phyloP scores from a whole-genome alignment of 2,329 filamentous ascomycete genomes.

The Nemania abortiva region DNA sequence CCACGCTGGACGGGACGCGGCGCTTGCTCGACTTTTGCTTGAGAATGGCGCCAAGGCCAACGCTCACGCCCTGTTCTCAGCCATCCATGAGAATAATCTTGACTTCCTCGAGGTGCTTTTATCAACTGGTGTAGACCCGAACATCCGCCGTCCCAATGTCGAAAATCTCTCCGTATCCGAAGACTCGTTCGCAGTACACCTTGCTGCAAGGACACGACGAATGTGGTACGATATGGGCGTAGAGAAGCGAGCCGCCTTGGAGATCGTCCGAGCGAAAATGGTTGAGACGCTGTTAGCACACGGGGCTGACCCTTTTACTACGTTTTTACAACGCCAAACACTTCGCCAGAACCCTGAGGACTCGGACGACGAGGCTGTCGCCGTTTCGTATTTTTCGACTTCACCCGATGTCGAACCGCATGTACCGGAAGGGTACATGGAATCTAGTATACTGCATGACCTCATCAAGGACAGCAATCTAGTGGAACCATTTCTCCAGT shows the following conservation, averaged over 20 bases:
- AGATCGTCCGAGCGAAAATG: constrained; percentile 12
- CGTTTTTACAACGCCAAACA: neutral
- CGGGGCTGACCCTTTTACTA: constrained; percentile 29
- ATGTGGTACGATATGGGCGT: neutral
- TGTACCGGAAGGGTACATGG: constrained; percentile 12
- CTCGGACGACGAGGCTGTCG: neutral
- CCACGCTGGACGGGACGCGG: constrained; percentile 14
- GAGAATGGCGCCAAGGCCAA: constrained; percentile 17
- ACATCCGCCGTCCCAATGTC: constrained; percentile 11
- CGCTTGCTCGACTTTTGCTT: constrained; percentile 6
- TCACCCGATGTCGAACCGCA: neutral
- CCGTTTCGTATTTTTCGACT: neutral
- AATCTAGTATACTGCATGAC: constrained; percentile 20
- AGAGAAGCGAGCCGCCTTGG: neutral
- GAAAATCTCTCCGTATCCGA: neutral
- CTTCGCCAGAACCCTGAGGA: neutral
- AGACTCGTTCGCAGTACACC: neutral
- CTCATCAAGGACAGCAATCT: neutral
- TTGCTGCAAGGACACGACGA: neutral
- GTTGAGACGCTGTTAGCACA: constrained; percentile 20
- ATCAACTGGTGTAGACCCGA: constrained; percentile 22
- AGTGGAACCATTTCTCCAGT: constrained; percentile 19
- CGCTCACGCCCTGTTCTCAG: constrained; percentile 7
- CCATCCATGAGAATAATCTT: constrained; percentile 6
- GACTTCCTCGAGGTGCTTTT: constrained; percentile 11